These are phyloP conservation scores for Paracoccidioides brasiliensis DNA, from an alignment of 2,329 filamentous ascomycete species.

Conservation along the genomic window DNA sequence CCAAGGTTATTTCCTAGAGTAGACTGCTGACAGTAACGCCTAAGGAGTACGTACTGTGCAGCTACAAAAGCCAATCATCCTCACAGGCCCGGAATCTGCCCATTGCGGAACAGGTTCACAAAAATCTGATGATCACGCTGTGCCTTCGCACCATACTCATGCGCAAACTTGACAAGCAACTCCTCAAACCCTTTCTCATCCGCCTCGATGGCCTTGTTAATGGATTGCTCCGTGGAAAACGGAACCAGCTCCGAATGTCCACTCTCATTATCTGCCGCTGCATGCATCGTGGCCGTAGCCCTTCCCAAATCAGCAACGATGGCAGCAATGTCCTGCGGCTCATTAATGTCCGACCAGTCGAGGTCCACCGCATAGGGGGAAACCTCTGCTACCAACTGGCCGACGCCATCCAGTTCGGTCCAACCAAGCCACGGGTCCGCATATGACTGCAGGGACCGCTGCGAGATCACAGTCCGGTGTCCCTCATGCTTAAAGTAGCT, in stretches of 20 bases:
- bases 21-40: too few relatives aligned
- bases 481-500: slow-evolving; percentile 11
- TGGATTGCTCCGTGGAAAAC: slow-evolving; percentile 11
- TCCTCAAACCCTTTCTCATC: slow-evolving; percentile 7
- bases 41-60: not conserved
- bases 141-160: slow-evolving; percentile 8
- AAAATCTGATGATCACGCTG: slow-evolving; percentile 11
- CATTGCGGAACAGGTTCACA: slow-evolving; percentile 12
- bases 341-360: slow-evolving; percentile 13
- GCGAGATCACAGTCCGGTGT: slow-evolving; percentile 13
- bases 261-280: slow-evolving; percentile 9
- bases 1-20: too few relatives aligned
- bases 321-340: slow-evolving; percentile 8
- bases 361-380: slow-evolving; percentile 13
- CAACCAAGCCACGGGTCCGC: slow-evolving; percentile 13
- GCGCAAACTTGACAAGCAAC: slow-evolving; percentile 10
- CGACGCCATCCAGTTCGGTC: slow-evolving; percentile 12
- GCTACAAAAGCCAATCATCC: not conserved
- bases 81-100: slow-evolving; percentile 7
- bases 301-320: slow-evolving; percentile 11
- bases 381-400: slow-evolving; percentile 13
- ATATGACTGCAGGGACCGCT: slow-evolving; percentile 12
- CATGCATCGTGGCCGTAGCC: slow-evolving; percentile 13
- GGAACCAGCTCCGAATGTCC: slow-evolving; percentile 11
- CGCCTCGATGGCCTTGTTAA: slow-evolving; percentile 7